Evolutionary conservation across 495 filamentous ascomycete genomes (phyloP), one percentile per base, ranked within the genome.

Genomic region (Lophium mytilinum): DNA sequence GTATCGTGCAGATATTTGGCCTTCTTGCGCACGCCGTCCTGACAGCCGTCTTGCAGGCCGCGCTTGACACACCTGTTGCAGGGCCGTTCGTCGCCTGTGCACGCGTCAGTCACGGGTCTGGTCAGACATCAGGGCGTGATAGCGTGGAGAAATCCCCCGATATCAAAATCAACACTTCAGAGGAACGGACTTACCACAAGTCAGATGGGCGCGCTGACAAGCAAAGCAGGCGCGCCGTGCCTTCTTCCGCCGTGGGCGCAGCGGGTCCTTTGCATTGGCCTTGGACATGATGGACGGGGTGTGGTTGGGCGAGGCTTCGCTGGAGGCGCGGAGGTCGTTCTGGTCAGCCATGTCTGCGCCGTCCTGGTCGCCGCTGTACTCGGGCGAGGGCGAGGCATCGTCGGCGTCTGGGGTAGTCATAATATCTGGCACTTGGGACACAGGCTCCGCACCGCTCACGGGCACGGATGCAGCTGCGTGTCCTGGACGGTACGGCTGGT

Each of bases 1-100:
- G 92, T 90, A 75, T 96, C 93, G 72, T 96, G 91, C 47, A 98
- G 85, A 74, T 98, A 98, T 70, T 98, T 98, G 60, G 93, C 93
- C 77, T 97, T 98, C 73, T 98, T 97, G 57, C 93, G 86, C 39
- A 96, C 89, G 41, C 93, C 93, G 66, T 98, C 93, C 67, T 95
- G 89, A 69, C 93, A 98, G 39, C 79, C 80, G 69, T 95, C 89
- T 58, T 89, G 87, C 45, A 96, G 80, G 17, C 89, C 88, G 46
- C 92, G 86, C 70, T 96, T 96, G 58, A 96, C 88, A 72, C 93
- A 98, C 66, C 93, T 80, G 65, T 89, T 81, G 71, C 93, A 98
- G 48, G 93, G 93, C 62, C 93, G 79, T 69, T 98, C 90, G 61
- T 89, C 86, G 66, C 85, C 85, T 89, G 65, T 17, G 14, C n/a